Base-by-base conservation (phyloP, 305 asterid genomes). In the Fraxinus latifolia region DNA sequence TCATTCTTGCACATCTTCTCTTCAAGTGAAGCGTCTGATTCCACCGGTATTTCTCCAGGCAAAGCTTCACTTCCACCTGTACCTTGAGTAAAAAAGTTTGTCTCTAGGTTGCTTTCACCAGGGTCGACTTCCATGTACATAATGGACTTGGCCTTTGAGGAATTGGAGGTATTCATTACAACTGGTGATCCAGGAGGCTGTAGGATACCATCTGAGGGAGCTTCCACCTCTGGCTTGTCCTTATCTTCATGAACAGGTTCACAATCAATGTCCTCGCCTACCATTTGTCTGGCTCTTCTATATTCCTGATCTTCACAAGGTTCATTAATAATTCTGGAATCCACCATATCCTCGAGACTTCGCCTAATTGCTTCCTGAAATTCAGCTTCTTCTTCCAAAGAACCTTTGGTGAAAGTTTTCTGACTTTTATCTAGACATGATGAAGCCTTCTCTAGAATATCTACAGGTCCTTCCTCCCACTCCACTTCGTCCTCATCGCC, bases 291-390 rank as follows among this genome's bases (percentile, higher is more conserved):
- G 80, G 76, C 83, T 74, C 68, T 73, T 81, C 80, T 78, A 7
- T 81, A 84, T 71, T 84, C 79, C 72, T 79, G 47, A 74, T 70
- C 85, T 65, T 80, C 86, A 78, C 62, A 81, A 74, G 83, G 73
- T 60, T 62, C 87, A 79, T 83, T 80, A 79, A 55, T 77, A 77
- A 81, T 83, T 78, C 67, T 84, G 27, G 65, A 44, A 67, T 80
- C 91, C 77, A 39, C 74, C 47, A 78, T 55, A 83, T 90, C 97
- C 84, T 87, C 93, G 4, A 92, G 91, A 90, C 98, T 93, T 90
- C 93, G 89, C 86, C 87, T 88, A 71, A 94, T 85, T 80, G 96
- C 97, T 87, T 94, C 99, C 89, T 94, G 94, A 78, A 90, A 80
- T 82, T 89, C 88, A 31, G 93, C 93, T 81, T 91, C 97, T 87